phyloP scores from a whole-genome alignment of 73 alveolate genomes.

The Tetrahymena elliotti region DNA sequence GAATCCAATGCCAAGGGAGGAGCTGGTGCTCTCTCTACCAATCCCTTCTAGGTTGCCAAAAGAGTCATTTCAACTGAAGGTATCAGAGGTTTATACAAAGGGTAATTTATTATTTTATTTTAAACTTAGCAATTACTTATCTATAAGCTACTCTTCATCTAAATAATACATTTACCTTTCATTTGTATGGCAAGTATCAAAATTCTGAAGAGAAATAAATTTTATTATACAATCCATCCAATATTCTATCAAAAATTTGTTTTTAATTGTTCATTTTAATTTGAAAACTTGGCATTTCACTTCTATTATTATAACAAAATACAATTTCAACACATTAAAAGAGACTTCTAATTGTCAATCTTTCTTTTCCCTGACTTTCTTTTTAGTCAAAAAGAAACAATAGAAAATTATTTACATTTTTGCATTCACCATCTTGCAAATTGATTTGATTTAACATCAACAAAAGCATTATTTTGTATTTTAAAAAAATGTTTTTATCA shows the following conservation, averaged over 20 bases:
- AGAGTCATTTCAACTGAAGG: constrained; percentile 56
- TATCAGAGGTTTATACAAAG: constrained; percentile 54
- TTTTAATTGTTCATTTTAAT: neutral
- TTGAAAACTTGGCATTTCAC: neutral
- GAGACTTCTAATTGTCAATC: neutral
- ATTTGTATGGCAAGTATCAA: too few relatives aligned
- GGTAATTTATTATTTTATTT: constrained; percentile 18
- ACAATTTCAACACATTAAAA: neutral
- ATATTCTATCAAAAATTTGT: neutral
- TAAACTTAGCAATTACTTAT: neutral
- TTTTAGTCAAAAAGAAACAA: too few relatives aligned
- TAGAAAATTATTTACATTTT: neutral
- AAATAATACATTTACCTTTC: neutral
- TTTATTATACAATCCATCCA: too few relatives aligned
- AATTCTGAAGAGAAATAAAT: neutral
- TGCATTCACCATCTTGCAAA: neutral
- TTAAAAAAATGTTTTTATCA: neutral
- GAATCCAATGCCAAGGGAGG: constrained; percentile 49
- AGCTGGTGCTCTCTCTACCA: constrained; percentile 5
- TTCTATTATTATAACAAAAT: too few relatives aligned
- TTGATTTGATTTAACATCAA: too few relatives aligned
- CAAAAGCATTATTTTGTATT: neutral
- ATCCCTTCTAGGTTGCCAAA: constrained; percentile 61
- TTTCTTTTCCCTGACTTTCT: neutral
- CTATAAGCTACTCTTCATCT: neutral